A percentile compares a stretch with the other conserved stretches of the same genome.
phyloP scores from a whole-genome alignment of 2,329 filamentous ascomycete genomes.

The Venturia asperata region DNA sequence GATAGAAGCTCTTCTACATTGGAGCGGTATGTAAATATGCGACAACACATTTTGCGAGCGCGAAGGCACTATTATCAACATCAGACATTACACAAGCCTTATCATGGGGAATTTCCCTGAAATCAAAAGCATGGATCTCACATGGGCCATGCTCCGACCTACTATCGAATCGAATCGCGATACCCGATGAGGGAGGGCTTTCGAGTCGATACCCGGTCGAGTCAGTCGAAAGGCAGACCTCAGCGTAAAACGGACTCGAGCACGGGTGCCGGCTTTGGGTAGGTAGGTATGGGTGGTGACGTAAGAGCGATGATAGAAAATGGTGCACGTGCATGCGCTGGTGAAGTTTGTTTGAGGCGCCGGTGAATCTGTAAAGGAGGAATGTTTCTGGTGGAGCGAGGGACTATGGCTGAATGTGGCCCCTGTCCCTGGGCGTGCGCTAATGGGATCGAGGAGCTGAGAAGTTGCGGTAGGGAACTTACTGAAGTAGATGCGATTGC shows the following conservation, averaged over 20 bases:
- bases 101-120: no score
- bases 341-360: not conserved
- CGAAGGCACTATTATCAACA: no score
- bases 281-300: not conserved
- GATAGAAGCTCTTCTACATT: no score
- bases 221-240: not conserved
- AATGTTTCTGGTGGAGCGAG: not conserved
- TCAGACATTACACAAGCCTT: no score
- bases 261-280: no score
- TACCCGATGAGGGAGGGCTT: no score
- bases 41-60: no score
- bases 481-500: not conserved
- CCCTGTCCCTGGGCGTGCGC: not conserved
- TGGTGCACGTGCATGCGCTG: not conserved
- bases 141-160: no score
- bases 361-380: not conserved
- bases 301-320: not conserved
- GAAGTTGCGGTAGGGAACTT: not conserved
- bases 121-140: no score
- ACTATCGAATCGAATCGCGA: no score
- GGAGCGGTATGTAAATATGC: no score
- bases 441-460: constrained; percentile 1
- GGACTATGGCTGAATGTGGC: not conserved
- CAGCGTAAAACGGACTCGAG: not conserved
- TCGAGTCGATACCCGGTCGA: no score